These are phyloP conservation scores for Tolypocladium amazonense DNA, from an alignment of 2,329 filamentous ascomycete genomes.

Conservation along the genomic window DNA sequence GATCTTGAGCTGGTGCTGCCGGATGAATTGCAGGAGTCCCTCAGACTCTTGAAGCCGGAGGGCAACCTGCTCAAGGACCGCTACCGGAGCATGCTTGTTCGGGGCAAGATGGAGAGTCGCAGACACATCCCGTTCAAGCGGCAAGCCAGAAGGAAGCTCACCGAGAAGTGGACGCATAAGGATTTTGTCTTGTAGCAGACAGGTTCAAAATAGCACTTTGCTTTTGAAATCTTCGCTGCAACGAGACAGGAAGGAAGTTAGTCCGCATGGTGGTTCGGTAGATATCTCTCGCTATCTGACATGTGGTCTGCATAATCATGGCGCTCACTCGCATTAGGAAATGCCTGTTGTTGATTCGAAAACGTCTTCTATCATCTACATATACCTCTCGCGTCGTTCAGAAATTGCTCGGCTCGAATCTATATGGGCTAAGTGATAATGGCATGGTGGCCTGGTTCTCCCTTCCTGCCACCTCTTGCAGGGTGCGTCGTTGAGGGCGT, in stretches of 20 bases:
- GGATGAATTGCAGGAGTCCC: constrained; percentile 72
- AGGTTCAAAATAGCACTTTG: background rate
- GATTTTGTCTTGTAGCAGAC: constrained; percentile 51
- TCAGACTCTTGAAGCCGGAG: constrained; percentile 80
- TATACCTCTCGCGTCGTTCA: background rate
- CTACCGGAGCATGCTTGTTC: constrained; percentile 78
- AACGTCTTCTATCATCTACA: background rate
- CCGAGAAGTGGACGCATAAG: constrained; percentile 97
- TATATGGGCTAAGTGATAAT: background rate
- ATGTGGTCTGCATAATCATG: background rate
- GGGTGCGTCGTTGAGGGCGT: too few species aligned
- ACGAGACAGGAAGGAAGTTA: background rate
- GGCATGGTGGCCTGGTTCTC: background rate
- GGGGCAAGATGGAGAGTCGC: constrained; percentile 80
- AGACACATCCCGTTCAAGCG: constrained; percentile 70
- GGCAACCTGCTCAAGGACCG: constrained; percentile 91
- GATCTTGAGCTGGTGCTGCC: constrained; percentile 71
- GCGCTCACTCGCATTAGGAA: background rate
- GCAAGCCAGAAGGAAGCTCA: constrained; percentile 69
- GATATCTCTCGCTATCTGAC: background rate
- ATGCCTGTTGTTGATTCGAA: background rate
- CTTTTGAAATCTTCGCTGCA: background rate
- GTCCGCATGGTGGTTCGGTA: background rate
- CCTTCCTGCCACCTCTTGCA: background rate
- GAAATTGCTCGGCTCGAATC: background rate